Evolutionary conservation across 169 alveolate genomes (phyloP).

Genomic region (Plasmodium knowlesi): DNA sequence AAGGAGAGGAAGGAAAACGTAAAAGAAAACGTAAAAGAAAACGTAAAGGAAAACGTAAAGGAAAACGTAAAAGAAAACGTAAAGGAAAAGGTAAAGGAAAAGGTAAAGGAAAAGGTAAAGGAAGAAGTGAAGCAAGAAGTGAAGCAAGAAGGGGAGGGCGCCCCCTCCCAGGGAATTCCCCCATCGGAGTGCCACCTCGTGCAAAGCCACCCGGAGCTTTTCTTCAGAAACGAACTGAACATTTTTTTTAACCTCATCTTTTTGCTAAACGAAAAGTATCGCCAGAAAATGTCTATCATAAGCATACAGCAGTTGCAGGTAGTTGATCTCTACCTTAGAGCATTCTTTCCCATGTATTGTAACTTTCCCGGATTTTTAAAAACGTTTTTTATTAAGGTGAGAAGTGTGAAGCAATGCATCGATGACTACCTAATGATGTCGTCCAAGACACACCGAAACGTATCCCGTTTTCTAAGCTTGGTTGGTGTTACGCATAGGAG

Average conservation of each 20-base stretch:
- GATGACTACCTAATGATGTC: constrained; percentile 60
- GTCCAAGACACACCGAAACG: constrained; percentile 63
- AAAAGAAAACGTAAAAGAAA: neutral
- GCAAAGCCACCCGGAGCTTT: neutral
- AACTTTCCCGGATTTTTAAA: constrained; percentile 34
- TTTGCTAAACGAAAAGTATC: constrained; percentile 57
- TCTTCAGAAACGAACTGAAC: constrained; percentile 60
- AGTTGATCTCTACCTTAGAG: constrained; percentile 49
- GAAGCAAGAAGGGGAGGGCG: neutral
- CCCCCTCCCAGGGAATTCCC: no score
- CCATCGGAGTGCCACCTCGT: neutral
- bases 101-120: no score
- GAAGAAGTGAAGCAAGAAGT: neutral
- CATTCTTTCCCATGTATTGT: constrained; percentile 34
- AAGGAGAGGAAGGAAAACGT: neutral
- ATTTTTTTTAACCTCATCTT: constrained; percentile 56
- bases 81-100: no score
- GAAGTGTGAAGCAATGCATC: constrained; percentile 21
- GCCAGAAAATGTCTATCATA: constrained; percentile 42
- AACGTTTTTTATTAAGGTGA: constrained; percentile 30
- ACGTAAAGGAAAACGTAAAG: neutral
- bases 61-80: no score
- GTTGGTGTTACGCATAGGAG: constrained; percentile 62
- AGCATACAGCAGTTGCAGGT: constrained; percentile 60
- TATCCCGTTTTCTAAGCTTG: constrained; percentile 29